Conservation (phyloP, 2,329 filamentous ascomycete species). For the Fusarium metavorans region DNA sequence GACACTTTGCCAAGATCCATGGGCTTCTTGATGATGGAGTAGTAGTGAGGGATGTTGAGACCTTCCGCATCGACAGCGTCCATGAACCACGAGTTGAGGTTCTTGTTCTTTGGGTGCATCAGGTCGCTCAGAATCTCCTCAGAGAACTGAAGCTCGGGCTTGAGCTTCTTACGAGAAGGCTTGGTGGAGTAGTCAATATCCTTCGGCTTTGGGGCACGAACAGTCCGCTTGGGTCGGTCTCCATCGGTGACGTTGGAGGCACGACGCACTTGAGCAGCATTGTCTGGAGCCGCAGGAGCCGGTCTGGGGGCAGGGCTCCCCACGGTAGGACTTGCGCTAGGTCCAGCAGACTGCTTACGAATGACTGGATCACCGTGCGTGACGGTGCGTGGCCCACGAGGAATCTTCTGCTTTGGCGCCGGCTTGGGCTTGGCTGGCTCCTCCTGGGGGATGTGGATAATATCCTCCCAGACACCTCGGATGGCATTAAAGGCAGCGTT, state of each 20-base stretch:
- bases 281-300: slow-evolving; percentile 30
- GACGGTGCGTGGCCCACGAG: slow-evolving; percentile 50
- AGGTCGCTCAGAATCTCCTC: slow-evolving; percentile 84
- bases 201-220: slow-evolving; percentile 89
- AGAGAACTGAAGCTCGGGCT: slow-evolving; percentile 90
- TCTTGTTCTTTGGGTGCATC: slow-evolving; percentile 77
- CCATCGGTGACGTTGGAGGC: slow-evolving; percentile 84
- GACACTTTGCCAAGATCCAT: slow-evolving; percentile 93
- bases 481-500: slow-evolving; percentile 66
- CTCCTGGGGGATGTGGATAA: slow-evolving; percentile 58
- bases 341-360: slow-evolving; percentile 48
- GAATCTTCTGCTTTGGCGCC: slow-evolving; percentile 54
- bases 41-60: slow-evolving; percentile 92
- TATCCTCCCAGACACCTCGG: slow-evolving; percentile 62
- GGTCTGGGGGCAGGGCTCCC: slow-evolving; percentile 38
- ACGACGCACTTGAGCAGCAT: slow-evolving; percentile 65
- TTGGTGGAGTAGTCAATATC: slow-evolving; percentile 88
- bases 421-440: slow-evolving; percentile 71
- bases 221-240: slow-evolving; percentile 89
- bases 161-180: slow-evolving; percentile 85
- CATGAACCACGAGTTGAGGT: slow-evolving; percentile 80
- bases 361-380: slow-evolving; percentile 40
- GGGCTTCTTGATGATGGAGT: slow-evolving; percentile 93
- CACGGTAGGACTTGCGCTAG: slow-evolving; percentile 46
- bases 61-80: slow-evolving; percentile 92